Percentiles rank a stretch among this genome's conserved stretches.
These are phyloP conservation scores for Phoma sp. DNA, from an alignment of 2,329 filamentous ascomycete genomes.

Conservation along the genomic window DNA sequence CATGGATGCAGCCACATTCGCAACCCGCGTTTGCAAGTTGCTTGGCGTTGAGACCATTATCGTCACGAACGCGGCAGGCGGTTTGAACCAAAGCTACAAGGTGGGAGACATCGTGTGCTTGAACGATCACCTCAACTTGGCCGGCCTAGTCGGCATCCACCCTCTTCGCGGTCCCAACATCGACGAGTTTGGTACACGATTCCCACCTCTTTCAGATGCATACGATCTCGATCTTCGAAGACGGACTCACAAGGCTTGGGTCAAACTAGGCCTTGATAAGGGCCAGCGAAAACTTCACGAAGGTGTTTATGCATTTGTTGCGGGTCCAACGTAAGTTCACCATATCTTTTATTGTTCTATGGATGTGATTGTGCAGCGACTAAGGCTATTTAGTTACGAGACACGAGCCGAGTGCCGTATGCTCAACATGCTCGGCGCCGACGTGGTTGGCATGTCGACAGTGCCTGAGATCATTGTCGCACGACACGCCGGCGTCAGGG, in stretches of 20 bases:
- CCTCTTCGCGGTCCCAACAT: slow-evolving; percentile 67
- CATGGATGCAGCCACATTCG: slow-evolving; percentile 67
- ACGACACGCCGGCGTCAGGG: slow-evolving; percentile 66
- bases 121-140: slow-evolving; percentile 70
- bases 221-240: slow-evolving; percentile 68
- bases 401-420: slow-evolving; percentile 70
- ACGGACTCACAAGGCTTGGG: slow-evolving; percentile 63
- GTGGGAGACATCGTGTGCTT: slow-evolving; percentile 70
- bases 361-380: background rate
- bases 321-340: slow-evolving; percentile 61
- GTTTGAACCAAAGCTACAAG: slow-evolving; percentile 66
- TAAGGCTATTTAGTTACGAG: slow-evolving; percentile 59
- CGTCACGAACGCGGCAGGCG: slow-evolving; percentile 71
- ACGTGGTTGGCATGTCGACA: slow-evolving; percentile 74
- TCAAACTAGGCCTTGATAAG: slow-evolving; percentile 54
- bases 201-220: slow-evolving; percentile 68
- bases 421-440: slow-evolving; percentile 66
- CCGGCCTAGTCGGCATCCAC: slow-evolving; percentile 65
- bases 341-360: slow-evolving; percentile 4
- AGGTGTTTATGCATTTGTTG: slow-evolving; percentile 70
- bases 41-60: slow-evolving; percentile 66
- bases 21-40: slow-evolving; percentile 67
- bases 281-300: slow-evolving; percentile 63
- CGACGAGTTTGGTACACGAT: slow-evolving; percentile 67
- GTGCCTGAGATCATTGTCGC: slow-evolving; percentile 72